A percentile compares a stretch with the other conserved stretches of the same genome.
phyloP scores from a whole-genome alignment of 768 basidiomycete species.

The Rhodotorula graminis region DNA sequence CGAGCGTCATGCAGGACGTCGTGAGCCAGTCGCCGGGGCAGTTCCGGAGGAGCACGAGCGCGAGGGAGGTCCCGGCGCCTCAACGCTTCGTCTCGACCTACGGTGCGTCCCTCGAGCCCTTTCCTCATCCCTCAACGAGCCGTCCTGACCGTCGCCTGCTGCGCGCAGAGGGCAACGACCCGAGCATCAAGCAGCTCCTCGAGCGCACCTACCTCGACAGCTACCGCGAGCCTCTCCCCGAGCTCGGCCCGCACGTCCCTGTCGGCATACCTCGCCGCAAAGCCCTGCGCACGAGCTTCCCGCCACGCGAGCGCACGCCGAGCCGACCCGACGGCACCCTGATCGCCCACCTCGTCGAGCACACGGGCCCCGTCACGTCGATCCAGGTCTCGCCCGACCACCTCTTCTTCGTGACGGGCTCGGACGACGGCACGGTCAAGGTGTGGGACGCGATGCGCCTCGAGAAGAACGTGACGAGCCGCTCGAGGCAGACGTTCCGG shows the following conservation, averaged over 20 bases:
- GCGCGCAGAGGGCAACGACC: slow-evolving; percentile 73
- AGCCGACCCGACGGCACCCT: slow-evolving; percentile 70
- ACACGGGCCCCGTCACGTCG: slow-evolving; percentile 70
- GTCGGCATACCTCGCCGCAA: slow-evolving; percentile 75
- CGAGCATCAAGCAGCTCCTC: slow-evolving; percentile 77
- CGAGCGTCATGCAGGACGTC: slow-evolving; percentile 48
- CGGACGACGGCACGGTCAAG: slow-evolving; percentile 50
- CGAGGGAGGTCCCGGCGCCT: background rate
- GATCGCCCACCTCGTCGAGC: slow-evolving; percentile 77
- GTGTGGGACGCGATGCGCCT: slow-evolving; percentile 68
- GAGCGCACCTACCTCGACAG: slow-evolving; percentile 87
- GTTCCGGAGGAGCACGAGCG: slow-evolving; percentile 43
- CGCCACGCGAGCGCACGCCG: slow-evolving; percentile 58
- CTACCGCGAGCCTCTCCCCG: slow-evolving; percentile 70
- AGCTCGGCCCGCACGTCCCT: slow-evolving; percentile 84
- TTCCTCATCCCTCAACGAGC: background rate
- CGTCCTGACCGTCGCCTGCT: background rate
- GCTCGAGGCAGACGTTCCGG: slow-evolving; percentile 50
- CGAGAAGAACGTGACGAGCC: slow-evolving; percentile 87
- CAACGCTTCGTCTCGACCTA: slow-evolving; percentile 48
- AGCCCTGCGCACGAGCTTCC: slow-evolving; percentile 63
- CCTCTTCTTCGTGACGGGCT: slow-evolving; percentile 62
- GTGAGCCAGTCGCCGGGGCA: slow-evolving; percentile 1
- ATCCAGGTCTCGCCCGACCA: slow-evolving; percentile 89
- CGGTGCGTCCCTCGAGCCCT: slow-evolving; percentile 23